Percentiles rank a stretch among this genome's conserved stretches.
phyloP scores from a whole-genome alignment of 306 rosid genomes.

The Pyrus pyrifolia region DNA sequence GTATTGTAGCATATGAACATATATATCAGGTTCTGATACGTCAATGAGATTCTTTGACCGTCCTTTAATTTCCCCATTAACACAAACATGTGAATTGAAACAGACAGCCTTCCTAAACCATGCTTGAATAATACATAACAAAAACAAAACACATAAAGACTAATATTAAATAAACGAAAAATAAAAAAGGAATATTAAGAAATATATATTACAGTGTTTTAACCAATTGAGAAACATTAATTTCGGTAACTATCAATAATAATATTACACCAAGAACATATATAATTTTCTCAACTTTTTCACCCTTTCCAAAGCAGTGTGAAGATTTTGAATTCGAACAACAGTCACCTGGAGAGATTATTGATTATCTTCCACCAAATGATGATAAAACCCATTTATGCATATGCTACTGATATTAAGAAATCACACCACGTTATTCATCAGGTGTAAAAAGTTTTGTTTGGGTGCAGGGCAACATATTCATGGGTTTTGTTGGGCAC shows the following conservation, averaged over 20 bases:
- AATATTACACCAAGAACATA: not conserved
- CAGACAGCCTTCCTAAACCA: not conserved
- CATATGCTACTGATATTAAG: not conserved
- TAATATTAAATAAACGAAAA: not conserved
- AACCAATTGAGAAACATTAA: not conserved
- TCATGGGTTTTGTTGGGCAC: slow-evolving; percentile 46
- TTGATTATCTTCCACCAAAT: slow-evolving; percentile 46
- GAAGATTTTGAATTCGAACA: slow-evolving; percentile 30
- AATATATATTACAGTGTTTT: not conserved
- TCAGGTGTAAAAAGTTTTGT: slow-evolving; percentile 24
- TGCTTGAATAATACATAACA: not conserved
- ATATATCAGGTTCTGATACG: not conserved
- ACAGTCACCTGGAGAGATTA: slow-evolving; percentile 33
- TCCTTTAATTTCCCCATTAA: not conserved
- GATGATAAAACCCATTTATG: slow-evolving; percentile 24
- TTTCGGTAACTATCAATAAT: not conserved
- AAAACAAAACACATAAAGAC: not conserved
- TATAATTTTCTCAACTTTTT: not conserved
- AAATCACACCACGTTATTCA: not conserved
- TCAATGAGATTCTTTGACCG: not conserved
- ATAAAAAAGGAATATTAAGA: not conserved
- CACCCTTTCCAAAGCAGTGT: not conserved
- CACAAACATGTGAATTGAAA: not conserved
- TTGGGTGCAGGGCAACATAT: slow-evolving; percentile 42
- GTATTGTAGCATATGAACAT: not conserved